phyloP scores from a whole-genome alignment of 163 green algal genomes.

The Scenedesmus sp. region DNA sequence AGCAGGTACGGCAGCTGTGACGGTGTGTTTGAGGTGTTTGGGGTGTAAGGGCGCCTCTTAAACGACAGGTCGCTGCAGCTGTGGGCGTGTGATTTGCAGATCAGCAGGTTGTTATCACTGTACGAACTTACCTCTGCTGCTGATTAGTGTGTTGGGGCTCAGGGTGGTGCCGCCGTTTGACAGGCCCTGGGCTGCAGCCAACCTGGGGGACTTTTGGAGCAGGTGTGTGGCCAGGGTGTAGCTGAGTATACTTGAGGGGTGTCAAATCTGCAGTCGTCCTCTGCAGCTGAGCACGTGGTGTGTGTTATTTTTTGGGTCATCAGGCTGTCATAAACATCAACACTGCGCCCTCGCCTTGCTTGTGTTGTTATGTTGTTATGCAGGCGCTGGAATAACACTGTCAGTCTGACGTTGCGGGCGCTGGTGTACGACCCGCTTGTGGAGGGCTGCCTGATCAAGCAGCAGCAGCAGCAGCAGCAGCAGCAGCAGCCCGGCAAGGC shows the following conservation, averaged over 20 bases:
- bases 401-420: constrained; percentile 59
- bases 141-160: constrained; percentile 59
- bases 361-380: background rate
- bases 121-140: background rate
- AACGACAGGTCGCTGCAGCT: no score
- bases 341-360: background rate
- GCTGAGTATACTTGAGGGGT: no score
- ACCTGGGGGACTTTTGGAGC: constrained; percentile 69
- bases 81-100: no score
- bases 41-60: no score
- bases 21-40: no score
- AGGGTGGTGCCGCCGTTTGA: constrained; percentile 80
- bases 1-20: constrained; percentile 5
- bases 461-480: background rate
- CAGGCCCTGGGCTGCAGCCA: constrained; percentile 65
- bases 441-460: constrained; percentile 50
- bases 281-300: no score
- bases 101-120: no score
- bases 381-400: constrained; percentile 71
- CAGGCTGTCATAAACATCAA: no score
- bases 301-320: no score
- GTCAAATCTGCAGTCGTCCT: no score
- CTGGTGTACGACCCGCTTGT: constrained; percentile 72
- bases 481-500: background rate
- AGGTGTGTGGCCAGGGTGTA: background rate